Conservation (phyloP, 2,329 filamentous ascomycete species). For the Trichoderma breve region DNA sequence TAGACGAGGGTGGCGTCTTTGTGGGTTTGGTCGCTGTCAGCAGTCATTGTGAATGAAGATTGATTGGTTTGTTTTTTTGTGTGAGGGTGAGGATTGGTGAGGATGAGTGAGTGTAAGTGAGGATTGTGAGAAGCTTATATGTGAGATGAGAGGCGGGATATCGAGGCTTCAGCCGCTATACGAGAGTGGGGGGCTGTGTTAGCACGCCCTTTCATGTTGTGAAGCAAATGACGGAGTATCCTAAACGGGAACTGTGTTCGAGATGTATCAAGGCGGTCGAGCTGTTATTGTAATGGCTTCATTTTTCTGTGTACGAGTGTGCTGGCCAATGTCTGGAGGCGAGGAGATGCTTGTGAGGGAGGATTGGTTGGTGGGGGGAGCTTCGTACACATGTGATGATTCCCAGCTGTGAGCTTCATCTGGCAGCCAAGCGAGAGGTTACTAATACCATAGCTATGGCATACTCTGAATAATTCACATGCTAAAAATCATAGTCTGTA, state of each 20-base stretch:
- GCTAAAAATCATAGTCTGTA: neutral
- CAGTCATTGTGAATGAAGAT: neutral
- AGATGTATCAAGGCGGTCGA: neutral
- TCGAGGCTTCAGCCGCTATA: slow-evolving; percentile 6
- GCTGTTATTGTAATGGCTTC: neutral
- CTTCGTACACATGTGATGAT: neutral
- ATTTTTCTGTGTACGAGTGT: neutral
- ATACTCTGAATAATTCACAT: neutral
- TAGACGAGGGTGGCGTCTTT: slow-evolving; percentile 41
- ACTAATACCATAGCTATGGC: no score
- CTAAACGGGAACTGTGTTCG: neutral
- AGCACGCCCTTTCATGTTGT: neutral
- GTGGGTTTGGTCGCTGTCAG: slow-evolving; percentile 2
- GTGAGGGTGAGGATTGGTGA: neutral
- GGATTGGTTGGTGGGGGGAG: neutral
- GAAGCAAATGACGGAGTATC: neutral
- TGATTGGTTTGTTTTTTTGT: neutral
- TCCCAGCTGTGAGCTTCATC: neutral
- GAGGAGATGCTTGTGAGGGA: neutral
- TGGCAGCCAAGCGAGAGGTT: neutral
- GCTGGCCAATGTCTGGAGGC: neutral
- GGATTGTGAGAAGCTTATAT: neutral
- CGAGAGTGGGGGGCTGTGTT: neutral
- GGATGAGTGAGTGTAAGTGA: neutral
- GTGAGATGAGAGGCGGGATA: neutral